phyloP scores from a whole-genome alignment of 257 asterid species.

The Plantago ovata region DNA sequence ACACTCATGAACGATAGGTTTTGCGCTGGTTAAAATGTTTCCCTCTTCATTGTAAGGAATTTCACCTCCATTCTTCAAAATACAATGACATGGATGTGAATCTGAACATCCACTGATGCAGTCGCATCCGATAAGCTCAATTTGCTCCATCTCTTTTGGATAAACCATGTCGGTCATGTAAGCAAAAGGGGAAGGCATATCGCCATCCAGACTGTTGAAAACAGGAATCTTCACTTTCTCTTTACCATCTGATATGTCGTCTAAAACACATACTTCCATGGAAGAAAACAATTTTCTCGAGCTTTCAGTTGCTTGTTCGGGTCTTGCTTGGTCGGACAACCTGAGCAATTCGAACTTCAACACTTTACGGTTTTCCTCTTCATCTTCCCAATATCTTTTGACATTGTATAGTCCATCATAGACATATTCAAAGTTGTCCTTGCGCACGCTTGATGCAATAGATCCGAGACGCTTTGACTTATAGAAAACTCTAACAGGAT shows the following conservation, averaged over 20 bases:
- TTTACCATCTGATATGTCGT: conserved; percentile 56
- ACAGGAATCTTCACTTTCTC: conserved; percentile 52
- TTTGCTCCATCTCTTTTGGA: conserved; percentile 32
- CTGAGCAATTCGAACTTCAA: conserved; percentile 24
- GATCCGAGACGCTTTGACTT: conserved; percentile 16
- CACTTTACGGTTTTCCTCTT: conserved; percentile 35
- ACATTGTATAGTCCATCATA: conserved; percentile 70
- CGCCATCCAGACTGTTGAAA: conserved; percentile 45
- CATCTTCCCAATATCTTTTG: conserved; percentile 32
- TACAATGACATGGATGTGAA: no score
- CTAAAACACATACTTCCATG: conserved; percentile 12
- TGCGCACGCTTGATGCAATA: not conserved
- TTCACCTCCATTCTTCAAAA: no score
- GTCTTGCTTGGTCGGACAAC: conserved; percentile 42
- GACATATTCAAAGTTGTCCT: conserved; percentile 23
- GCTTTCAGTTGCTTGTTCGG: not conserved
- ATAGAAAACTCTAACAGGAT: conserved; percentile 63
- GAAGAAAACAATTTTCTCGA: no score
- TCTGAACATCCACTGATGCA: no score
- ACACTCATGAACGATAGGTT: conserved; percentile 16
- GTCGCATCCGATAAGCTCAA: conserved; percentile 21
- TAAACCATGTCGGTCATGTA: conserved; percentile 44
- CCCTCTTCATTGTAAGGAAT: no score
- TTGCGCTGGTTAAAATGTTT: no score
- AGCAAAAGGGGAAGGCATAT: conserved; percentile 41